Conservation (phyloP, 768 basidiomycete species). For the Trametes cubensis region DNA sequence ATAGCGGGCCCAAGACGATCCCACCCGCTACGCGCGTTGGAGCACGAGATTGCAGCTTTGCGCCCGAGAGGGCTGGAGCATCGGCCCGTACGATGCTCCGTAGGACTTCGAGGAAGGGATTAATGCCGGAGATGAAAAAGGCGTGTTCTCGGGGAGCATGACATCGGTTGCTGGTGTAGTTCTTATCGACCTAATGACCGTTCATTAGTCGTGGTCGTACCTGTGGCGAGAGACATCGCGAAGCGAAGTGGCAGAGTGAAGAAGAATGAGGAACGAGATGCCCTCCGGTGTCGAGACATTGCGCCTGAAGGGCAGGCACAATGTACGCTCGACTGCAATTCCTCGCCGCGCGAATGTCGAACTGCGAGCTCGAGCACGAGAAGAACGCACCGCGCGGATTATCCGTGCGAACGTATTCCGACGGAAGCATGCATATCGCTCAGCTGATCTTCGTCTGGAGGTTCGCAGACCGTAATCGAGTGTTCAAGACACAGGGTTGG, state of each 20-base stretch:
- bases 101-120: slow-evolving; percentile 15
- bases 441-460: slow-evolving; percentile 20
- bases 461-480: not conserved
- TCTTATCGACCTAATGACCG: slow-evolving; percentile 11
- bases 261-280: slow-evolving; percentile 3
- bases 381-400: slow-evolving; percentile 10
- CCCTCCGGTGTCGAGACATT: not conserved
- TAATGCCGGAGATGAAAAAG: slow-evolving; percentile 24
- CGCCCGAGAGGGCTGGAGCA: not conserved
- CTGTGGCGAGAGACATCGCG: slow-evolving; percentile 3
- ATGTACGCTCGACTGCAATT: not conserved
- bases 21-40: slow-evolving; percentile 5
- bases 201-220: not conserved
- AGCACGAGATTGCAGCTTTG: not conserved
- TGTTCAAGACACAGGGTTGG: not conserved
- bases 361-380: not conserved
- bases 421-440: slow-evolving; percentile 10
- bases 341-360: not conserved
- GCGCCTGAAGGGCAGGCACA: not conserved
- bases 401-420: slow-evolving; percentile 12
- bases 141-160: slow-evolving; percentile 15
- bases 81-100: slow-evolving; percentile 16
- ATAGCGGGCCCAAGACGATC: slow-evolving; percentile 15
- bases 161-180: slow-evolving; percentile 10
- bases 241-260: not conserved